These are phyloP conservation scores for Saturnispora diversa DNA, from an alignment of 805 yeast genomes.

Conservation along the genomic window DNA sequence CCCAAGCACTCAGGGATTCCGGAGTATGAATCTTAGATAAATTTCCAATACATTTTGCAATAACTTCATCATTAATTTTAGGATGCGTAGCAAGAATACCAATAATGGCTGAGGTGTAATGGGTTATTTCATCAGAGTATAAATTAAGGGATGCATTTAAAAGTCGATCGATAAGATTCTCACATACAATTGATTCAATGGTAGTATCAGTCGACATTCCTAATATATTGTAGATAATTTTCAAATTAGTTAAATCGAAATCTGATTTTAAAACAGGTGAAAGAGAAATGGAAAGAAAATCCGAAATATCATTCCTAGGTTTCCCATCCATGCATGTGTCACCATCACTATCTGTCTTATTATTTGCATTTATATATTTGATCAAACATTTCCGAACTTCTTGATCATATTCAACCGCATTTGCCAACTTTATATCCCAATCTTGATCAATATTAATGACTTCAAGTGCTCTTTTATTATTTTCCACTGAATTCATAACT, in stretches of 20 bases:
- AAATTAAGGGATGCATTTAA: background rate
- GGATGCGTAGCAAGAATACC: constrained; percentile 35
- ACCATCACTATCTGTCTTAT: constrained; percentile 15
- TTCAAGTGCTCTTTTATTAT: constrained; percentile 32
- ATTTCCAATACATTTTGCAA: constrained; percentile 9
- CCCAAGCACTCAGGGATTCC: constrained; percentile 27
- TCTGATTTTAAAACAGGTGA: background rate
- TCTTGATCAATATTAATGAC: constrained; percentile 62
- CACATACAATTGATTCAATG: background rate
- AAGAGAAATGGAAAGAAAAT: background rate
- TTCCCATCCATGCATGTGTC: constrained; percentile 12
- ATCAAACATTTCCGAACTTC: constrained; percentile 33
- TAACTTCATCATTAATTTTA: constrained; percentile 12
- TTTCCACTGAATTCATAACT: constrained; percentile 56
- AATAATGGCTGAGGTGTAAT: constrained; percentile 21
- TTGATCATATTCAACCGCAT: constrained; percentile 56
- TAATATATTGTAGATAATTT: constrained; percentile 20
- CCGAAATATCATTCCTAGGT: background rate
- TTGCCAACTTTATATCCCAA: constrained; percentile 64
- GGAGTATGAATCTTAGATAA: constrained; percentile 7
- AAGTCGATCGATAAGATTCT: background rate
- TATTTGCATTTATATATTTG: constrained; percentile 13
- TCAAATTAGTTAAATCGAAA: constrained; percentile 12
- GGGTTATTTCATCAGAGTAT: constrained; percentile 20
- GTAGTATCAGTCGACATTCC: constrained; percentile 17